Evolutionary conservation across 495 filamentous ascomycete species (phyloP).

Genomic region (Rhypophila decipiens): DNA sequence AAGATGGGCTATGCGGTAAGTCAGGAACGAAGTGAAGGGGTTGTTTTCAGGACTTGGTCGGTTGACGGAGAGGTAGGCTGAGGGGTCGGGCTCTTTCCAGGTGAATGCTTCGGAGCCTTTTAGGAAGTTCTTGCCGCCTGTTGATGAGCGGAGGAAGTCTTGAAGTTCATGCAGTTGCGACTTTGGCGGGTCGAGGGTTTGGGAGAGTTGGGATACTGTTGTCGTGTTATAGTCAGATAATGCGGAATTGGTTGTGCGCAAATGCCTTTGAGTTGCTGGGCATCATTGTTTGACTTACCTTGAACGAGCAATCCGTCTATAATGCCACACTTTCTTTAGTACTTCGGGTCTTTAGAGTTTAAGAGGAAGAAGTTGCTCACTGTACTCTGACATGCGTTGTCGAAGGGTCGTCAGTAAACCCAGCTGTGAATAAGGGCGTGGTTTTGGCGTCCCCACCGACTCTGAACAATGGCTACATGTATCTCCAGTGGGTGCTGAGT

Average conservation of each 20-base stretch:
- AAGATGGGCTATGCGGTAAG: background rate
- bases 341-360: too few relatives aligned
- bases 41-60: background rate
- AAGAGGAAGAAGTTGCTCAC: background rate
- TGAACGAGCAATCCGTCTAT: too few relatives aligned
- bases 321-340: too few relatives aligned
- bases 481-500: background rate
- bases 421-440: background rate
- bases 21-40: background rate
- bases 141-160: background rate
- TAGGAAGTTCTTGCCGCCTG: background rate
- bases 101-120: background rate
- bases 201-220: background rate
- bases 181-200: background rate
- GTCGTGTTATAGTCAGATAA: background rate
- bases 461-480: background rate
- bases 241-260: background rate
- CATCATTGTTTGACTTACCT: too few relatives aligned
- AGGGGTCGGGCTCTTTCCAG: background rate
- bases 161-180: background rate
- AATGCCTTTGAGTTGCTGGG: background rate
- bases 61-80: background rate
- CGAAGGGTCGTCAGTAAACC: background rate
- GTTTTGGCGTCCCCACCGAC: background rate
- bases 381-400: background rate